A percentile compares a stretch with the other conserved stretches of the same genome.
Conservation (phyloP, 495 filamentous ascomycete genomes). For the Copromyces sp. region DNA sequence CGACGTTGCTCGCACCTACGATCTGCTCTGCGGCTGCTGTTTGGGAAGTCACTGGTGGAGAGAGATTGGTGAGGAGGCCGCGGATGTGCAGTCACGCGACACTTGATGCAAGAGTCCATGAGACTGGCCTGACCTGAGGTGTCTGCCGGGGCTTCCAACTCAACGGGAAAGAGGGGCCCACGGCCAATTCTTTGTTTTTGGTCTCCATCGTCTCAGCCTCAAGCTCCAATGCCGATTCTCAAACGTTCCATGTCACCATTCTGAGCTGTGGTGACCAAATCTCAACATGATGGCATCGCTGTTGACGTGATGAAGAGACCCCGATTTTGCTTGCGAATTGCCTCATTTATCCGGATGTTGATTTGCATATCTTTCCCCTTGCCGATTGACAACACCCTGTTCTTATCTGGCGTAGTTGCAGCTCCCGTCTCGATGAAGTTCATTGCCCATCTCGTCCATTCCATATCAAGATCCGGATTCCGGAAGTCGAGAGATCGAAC, state of each 20-base stretch:
- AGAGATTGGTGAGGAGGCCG: constrained; percentile 12
- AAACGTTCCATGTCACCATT: background rate
- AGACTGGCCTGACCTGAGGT: constrained; percentile 19
- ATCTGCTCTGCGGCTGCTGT: background rate
- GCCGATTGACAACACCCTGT: constrained; percentile 14
- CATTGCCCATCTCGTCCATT: background rate
- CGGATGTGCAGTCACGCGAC: constrained; percentile 23
- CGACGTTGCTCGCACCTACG: constrained; percentile 1
- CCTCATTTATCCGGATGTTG: constrained; percentile 10
- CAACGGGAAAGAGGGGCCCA: background rate
- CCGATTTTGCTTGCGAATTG: background rate
- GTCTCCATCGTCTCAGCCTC: background rate
- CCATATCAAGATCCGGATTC: background rate
- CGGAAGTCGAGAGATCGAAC: background rate
- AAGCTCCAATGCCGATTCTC: background rate
- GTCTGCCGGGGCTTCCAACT: background rate
- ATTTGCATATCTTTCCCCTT: constrained; percentile 5
- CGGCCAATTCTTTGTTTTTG: background rate
- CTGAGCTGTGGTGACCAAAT: background rate
- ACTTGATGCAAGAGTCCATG: constrained; percentile 14
- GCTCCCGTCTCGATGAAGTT: background rate
- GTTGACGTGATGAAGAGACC: background rate
- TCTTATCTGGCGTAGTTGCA: background rate
- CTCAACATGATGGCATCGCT: background rate
- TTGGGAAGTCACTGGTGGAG: background rate